A percentile compares a stretch with the other conserved stretches of the same genome.
phyloP scores from a whole-genome alignment of 2,329 filamentous ascomycete genomes.

The Nigrospora oryzae region DNA sequence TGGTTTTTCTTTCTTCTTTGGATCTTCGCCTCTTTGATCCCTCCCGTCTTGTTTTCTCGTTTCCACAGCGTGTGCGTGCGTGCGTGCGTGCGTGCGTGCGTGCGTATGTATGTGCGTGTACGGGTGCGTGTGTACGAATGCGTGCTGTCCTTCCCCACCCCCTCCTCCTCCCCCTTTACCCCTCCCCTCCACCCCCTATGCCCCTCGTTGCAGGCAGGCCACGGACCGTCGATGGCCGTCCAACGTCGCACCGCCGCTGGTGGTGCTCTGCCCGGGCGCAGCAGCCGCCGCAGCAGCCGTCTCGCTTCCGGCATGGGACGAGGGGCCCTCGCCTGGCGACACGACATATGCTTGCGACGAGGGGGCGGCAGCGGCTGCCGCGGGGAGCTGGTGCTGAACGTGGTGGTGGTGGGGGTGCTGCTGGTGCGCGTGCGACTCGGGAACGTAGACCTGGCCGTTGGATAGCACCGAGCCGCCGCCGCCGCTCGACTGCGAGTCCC shows the following conservation, averaged over 20 bases:
- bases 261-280: constrained; percentile 2
- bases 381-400: constrained; percentile 11
- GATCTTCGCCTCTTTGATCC: too few species aligned
- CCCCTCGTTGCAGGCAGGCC: constrained; percentile 19
- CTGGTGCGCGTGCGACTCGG: constrained; percentile 9
- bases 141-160: too few species aligned
- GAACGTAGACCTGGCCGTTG: constrained; percentile 25
- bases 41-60: too few species aligned
- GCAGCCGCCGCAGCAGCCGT: constrained; percentile 9
- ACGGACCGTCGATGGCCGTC: constrained; percentile 20
- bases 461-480: constrained; percentile 15
- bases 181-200: constrained; percentile 5
- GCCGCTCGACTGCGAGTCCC: constrained; percentile 15
- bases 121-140: too few species aligned
- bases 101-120: too few species aligned
- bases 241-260: constrained; percentile 12
- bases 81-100: too few species aligned
- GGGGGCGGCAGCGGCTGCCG: constrained; percentile 6
- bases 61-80: too few species aligned
- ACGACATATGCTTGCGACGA: not conserved
- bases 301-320: constrained; percentile 4
- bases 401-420: not conserved
- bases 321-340: too few species aligned
- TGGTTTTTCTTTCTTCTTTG: too few species aligned
- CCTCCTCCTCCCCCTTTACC: too few species aligned